Conservation (phyloP, 805 yeast genomes). For the Blastobotrys americana region DNA sequence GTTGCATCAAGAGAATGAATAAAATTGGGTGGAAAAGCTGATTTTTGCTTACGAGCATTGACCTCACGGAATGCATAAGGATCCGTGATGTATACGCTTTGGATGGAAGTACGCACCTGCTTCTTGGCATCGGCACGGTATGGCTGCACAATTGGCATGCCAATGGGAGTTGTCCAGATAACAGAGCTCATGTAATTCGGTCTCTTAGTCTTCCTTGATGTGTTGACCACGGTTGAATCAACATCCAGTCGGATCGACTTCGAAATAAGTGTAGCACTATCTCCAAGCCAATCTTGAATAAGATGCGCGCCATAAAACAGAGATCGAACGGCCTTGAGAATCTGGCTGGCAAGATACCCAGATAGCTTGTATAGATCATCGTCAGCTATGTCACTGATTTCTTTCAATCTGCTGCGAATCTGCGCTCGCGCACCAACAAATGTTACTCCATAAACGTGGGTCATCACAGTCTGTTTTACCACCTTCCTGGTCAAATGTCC, state of each 20-base stretch:
- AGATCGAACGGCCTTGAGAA: slow-evolving; percentile 76
- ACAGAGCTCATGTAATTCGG: slow-evolving; percentile 76
- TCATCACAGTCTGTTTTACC: slow-evolving; percentile 96
- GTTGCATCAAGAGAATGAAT: slow-evolving; percentile 95
- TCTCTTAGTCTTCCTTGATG: slow-evolving; percentile 28
- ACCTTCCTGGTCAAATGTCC: slow-evolving; percentile 75
- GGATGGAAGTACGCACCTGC: slow-evolving; percentile 73
- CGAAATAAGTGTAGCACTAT: slow-evolving; percentile 72
- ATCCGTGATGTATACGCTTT: slow-evolving; percentile 78
- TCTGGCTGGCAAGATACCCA: slow-evolving; percentile 65
- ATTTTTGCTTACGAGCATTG: slow-evolving; percentile 79
- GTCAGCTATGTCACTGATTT: slow-evolving; percentile 44
- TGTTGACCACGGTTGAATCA: slow-evolving; percentile 25
- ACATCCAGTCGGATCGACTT: slow-evolving; percentile 67
- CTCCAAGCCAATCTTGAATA: slow-evolving; percentile 94
- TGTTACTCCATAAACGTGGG: slow-evolving; percentile 96
- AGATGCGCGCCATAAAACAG: slow-evolving; percentile 86
- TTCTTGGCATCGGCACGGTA: slow-evolving; percentile 63
- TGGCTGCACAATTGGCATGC: slow-evolving; percentile 95
- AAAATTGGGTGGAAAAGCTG: slow-evolving; percentile 93
- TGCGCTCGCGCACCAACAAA: slow-evolving; percentile 88
- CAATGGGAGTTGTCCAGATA: slow-evolving; percentile 96
- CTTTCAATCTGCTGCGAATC: slow-evolving; percentile 68
- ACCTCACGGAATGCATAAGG: slow-evolving; percentile 81
- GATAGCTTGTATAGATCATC: slow-evolving; percentile 44